Conservation (phyloP, 2,329 filamentous ascomycete genomes). For the Paramyrothecium roridum region DNA sequence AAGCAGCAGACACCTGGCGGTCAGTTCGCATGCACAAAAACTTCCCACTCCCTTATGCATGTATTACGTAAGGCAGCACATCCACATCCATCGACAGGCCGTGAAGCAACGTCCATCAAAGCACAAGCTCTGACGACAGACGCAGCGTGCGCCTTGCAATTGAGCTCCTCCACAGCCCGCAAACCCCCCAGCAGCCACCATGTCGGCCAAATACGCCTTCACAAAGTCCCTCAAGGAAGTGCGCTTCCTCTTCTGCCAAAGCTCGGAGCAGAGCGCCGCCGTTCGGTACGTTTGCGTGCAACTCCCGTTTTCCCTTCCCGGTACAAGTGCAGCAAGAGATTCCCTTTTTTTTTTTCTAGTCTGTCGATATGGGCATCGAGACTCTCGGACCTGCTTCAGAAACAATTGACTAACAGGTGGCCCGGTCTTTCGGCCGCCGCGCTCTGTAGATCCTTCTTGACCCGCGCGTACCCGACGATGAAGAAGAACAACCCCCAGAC, state of each 20-base stretch:
- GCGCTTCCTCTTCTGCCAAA: slow-evolving; percentile 96
- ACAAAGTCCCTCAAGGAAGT: slow-evolving; percentile 86
- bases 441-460: slow-evolving; percentile 73
- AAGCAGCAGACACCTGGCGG: no score
- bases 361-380: no score
- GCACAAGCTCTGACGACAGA: slow-evolving; percentile 9
- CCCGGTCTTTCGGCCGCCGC: neutral
- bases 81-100: neutral
- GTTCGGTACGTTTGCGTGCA: slow-evolving; percentile 68
- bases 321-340: neutral
- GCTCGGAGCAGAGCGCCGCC: slow-evolving; percentile 82
- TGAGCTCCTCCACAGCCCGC: neutral
- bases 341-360: neutral
- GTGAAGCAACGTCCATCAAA: neutral
- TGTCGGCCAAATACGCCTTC: slow-evolving; percentile 95
- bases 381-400: no score
- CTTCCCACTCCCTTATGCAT: neutral
- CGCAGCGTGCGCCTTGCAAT: slow-evolving; percentile 10
- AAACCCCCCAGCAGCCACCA: slow-evolving; percentile 34
- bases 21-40: no score
- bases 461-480: slow-evolving; percentile 93
- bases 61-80: neutral
- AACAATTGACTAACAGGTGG: slow-evolving; percentile 9
- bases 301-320: no score
- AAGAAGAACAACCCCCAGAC: slow-evolving; percentile 97